phyloP scores from a whole-genome alignment of 768 basidiomycete species.

The Panellus pusillus region DNA sequence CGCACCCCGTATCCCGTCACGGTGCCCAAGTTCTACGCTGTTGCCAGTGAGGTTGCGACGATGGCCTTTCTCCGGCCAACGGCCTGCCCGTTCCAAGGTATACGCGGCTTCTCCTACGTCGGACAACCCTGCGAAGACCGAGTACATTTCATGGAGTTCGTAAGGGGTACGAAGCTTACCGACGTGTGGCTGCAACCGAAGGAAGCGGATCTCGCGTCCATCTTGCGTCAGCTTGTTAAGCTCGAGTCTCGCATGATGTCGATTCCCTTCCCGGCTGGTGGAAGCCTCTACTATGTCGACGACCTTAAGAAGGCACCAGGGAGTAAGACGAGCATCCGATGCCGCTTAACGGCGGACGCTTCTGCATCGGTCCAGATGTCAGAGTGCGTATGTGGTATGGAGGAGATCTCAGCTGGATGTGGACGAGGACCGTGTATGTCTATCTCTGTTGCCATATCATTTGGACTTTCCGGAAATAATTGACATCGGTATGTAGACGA shows the following conservation, averaged over 20 bases:
- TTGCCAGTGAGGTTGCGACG: slow-evolving; percentile 50
- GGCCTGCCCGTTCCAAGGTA: slow-evolving; percentile 41
- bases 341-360: slow-evolving; percentile 37
- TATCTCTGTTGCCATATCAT: slow-evolving; percentile 30
- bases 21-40: slow-evolving; percentile 36
- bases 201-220: slow-evolving; percentile 39
- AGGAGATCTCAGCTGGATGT: slow-evolving; percentile 50
- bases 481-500: slow-evolving; percentile 37
- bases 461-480: slow-evolving; percentile 30
- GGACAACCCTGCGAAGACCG: slow-evolving; percentile 40
- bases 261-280: slow-evolving; percentile 47
- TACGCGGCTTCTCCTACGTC: slow-evolving; percentile 42
- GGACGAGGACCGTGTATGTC: slow-evolving; percentile 53
- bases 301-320: slow-evolving; percentile 43
- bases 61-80: slow-evolving; percentile 39
- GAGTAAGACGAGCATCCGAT: slow-evolving; percentile 25
- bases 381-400: slow-evolving; percentile 46
- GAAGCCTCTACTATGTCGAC: slow-evolving; percentile 48
- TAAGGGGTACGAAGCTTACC: slow-evolving; percentile 40
- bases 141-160: slow-evolving; percentile 49
- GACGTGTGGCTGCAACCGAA: slow-evolving; percentile 41
- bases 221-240: slow-evolving; percentile 45
- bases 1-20: slow-evolving; percentile 41
- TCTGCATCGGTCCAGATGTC: slow-evolving; percentile 48
- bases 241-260: slow-evolving; percentile 52